These are phyloP conservation scores for Pulveroboletus frians DNA, from an alignment of 768 basidiomycete species.

Conservation along the genomic window DNA sequence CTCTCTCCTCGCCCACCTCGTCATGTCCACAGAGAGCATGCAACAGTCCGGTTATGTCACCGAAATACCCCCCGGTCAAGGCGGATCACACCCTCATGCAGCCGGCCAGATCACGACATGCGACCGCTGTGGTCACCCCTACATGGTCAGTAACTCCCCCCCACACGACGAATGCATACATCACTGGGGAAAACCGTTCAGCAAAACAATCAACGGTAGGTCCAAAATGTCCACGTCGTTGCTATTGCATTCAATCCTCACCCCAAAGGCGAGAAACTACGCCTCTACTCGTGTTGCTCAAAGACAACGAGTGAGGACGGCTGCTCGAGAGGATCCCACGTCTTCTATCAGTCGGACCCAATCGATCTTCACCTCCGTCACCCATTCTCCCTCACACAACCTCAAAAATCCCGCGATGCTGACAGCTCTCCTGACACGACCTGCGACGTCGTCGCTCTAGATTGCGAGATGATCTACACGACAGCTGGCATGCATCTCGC, in stretches of 20 bases:
- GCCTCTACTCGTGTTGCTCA: slow-evolving; percentile 80
- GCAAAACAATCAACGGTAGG: slow-evolving; percentile 61
- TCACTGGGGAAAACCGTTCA: slow-evolving; percentile 78
- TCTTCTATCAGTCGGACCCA: slow-evolving; percentile 77
- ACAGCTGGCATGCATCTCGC: slow-evolving; percentile 91
- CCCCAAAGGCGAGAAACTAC: slow-evolving; percentile 56
- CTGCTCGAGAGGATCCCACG: slow-evolving; percentile 78
- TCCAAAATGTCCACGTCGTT: neutral
- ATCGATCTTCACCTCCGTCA: slow-evolving; percentile 68
- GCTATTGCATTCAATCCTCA: neutral
- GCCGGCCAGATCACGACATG: slow-evolving; percentile 64
- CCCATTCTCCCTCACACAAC: slow-evolving; percentile 54
- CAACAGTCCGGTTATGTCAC: slow-evolving; percentile 65
- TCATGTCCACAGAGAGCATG: slow-evolving; percentile 56
- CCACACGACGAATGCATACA: slow-evolving; percentile 62
- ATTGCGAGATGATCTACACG: slow-evolving; percentile 97
- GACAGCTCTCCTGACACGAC: slow-evolving; percentile 29
- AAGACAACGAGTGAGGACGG: slow-evolving; percentile 52
- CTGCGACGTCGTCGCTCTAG: slow-evolving; percentile 80
- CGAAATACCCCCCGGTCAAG: slow-evolving; percentile 60
- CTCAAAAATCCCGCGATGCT: slow-evolving; percentile 6
- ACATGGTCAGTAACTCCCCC: slow-evolving; percentile 57
- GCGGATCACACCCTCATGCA: slow-evolving; percentile 58
- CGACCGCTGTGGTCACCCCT: slow-evolving; percentile 71
- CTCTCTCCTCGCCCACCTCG: slow-evolving; percentile 48